phyloP scores from a whole-genome alignment of 73 alveolate genomes.

The Tetrahymena thermophila region DNA sequence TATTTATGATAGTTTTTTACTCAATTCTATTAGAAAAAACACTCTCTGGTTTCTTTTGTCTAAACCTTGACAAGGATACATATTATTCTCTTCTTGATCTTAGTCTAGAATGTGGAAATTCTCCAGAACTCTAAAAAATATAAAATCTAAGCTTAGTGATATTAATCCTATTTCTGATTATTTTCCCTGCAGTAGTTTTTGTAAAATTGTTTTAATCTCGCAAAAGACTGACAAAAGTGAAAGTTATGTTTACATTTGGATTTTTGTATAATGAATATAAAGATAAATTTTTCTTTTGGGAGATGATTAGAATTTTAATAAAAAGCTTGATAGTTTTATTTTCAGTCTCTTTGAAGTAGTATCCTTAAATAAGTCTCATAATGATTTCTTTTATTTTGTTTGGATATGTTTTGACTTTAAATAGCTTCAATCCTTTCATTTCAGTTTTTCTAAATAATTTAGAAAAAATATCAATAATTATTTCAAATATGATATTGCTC shows the following conservation, averaged over 20 bases:
- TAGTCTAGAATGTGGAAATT: not conserved
- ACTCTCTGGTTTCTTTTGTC: not conserved
- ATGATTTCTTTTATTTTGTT: not conserved
- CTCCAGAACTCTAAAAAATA: not conserved
- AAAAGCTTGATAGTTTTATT: not conserved
- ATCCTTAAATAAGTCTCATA: not conserved
- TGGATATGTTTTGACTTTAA: too few species aligned
- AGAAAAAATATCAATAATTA: not conserved
- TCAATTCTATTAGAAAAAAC: not conserved
- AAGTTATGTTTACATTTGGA: not conserved
- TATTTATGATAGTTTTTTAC: not conserved
- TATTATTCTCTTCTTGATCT: not conserved
- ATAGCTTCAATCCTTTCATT: not conserved
- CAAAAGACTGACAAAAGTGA: not conserved
- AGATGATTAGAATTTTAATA: not conserved
- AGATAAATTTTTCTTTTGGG: not conserved
- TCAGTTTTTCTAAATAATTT: not conserved
- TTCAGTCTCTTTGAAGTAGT: not conserved
- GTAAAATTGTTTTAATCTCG: not conserved
- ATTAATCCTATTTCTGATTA: too few species aligned
- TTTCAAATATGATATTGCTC: not conserved
- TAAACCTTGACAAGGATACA: not conserved
- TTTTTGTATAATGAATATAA: not conserved
- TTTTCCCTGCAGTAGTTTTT: not conserved
- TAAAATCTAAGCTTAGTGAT: not conserved